Evolutionary conservation across 805 yeast species (phyloP).

Genomic region (Jamesozyma spencerorum): DNA sequence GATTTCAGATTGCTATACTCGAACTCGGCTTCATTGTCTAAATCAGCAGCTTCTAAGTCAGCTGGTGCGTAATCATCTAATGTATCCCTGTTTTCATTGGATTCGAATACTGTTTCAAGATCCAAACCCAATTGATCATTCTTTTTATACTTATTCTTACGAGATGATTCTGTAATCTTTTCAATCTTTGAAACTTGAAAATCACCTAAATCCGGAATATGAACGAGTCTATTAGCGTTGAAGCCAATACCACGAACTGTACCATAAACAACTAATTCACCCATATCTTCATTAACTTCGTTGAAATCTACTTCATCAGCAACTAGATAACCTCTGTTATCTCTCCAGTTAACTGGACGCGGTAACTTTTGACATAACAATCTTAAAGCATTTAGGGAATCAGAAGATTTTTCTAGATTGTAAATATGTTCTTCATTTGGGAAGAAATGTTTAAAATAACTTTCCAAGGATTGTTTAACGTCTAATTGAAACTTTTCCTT

Average conservation of each 20-base stretch:
- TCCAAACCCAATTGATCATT: slow-evolving; percentile 13
- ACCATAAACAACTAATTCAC: slow-evolving; percentile 60
- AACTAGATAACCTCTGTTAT: slow-evolving; percentile 76
- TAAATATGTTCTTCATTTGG: slow-evolving; percentile 73
- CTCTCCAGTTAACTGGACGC: slow-evolving; percentile 82
- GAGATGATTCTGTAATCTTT: slow-evolving; percentile 31
- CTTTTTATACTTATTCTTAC: slow-evolving; percentile 21
- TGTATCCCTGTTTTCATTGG: slow-evolving; percentile 42
- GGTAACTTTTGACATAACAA: slow-evolving; percentile 80
- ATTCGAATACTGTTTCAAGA: slow-evolving; percentile 22
- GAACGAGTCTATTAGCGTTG: slow-evolving; percentile 66
- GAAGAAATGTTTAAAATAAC: slow-evolving; percentile 66
- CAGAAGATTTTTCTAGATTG: slow-evolving; percentile 58
- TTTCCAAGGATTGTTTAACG: slow-evolving; percentile 51
- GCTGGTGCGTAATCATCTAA: slow-evolving; percentile 53
- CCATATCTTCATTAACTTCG: slow-evolving; percentile 22
- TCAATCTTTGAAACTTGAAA: slow-evolving; percentile 66
- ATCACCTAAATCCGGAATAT: slow-evolving; percentile 86
- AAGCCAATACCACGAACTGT: slow-evolving; percentile 81
- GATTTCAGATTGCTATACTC: slow-evolving; percentile 24
- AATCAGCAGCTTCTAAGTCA: slow-evolving; percentile 39
- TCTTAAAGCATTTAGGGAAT: slow-evolving; percentile 65
- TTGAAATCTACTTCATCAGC: slow-evolving; percentile 48
- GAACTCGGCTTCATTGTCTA: slow-evolving; percentile 31
- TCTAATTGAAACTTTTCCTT: slow-evolving; percentile 71